phyloP scores from a whole-genome alignment of 2,329 filamentous ascomycete genomes.

The Mycogone perniciosa region DNA sequence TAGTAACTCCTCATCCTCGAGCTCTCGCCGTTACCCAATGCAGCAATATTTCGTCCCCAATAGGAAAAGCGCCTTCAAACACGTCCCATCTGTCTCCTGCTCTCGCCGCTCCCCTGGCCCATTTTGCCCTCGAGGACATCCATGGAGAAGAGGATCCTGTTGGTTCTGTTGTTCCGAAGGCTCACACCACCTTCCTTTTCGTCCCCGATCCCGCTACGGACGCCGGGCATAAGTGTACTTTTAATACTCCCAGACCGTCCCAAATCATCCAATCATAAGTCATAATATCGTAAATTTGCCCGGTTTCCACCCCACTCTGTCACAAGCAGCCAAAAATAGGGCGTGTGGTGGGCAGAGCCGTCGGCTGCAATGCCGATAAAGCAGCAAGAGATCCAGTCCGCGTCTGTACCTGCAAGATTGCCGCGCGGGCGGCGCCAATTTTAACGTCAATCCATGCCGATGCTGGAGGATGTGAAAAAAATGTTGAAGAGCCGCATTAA shows the following conservation, averaged over 20 bases:
- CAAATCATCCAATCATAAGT: conserved; percentile 47
- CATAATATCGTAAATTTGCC: conserved; percentile 42
- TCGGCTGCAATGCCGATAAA: conserved; percentile 26
- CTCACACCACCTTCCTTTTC: conserved; percentile 19
- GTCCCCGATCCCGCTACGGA: conserved; percentile 21
- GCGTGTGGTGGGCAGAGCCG: conserved; percentile 20
- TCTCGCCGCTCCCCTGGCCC: not conserved
- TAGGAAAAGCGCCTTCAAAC: conserved; percentile 26
- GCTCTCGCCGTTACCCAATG: conserved; percentile 23
- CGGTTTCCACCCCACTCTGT: conserved; percentile 22
- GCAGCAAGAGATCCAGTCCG: conserved; percentile 33
- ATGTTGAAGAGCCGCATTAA: conserved; percentile 11
- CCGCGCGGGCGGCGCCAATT: conserved; percentile 25
- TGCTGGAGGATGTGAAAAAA: not conserved
- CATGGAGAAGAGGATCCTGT: conserved; percentile 2
- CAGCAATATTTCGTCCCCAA: conserved; percentile 27
- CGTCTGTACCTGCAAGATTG: conserved; percentile 31
- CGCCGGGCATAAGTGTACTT: conserved; percentile 38
- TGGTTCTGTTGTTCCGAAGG: conserved; percentile 19
- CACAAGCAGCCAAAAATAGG: conserved; percentile 21
- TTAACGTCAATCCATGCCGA: conserved; percentile 25
- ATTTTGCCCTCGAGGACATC: not conserved
- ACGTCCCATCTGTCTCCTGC: conserved; percentile 1
- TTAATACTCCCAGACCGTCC: conserved; percentile 31
- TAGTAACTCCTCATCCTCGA: conserved; percentile 13